Percentiles rank a stretch among this genome's conserved stretches.
Conservation (phyloP, 1,284 basidiomycete species). For the Ceratobasidium sp. region DNA sequence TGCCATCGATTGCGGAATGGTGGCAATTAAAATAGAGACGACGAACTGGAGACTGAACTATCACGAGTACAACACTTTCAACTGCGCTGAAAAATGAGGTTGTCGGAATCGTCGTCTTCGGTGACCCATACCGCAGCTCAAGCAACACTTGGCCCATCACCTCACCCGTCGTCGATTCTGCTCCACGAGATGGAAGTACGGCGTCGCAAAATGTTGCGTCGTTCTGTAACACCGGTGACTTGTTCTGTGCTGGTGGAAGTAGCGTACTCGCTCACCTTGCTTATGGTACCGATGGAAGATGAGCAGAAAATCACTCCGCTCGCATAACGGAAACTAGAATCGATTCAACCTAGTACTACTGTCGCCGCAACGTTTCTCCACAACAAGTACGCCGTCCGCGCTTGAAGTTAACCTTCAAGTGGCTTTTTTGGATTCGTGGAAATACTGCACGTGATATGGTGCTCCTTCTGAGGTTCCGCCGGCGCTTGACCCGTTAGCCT, state of each 20-base stretch:
- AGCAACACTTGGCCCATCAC: conserved; percentile 39
- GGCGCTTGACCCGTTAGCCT: no score
- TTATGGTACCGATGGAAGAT: conserved; percentile 43
- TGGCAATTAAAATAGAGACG: no score
- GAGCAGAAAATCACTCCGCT: not conserved
- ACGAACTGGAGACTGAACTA: no score
- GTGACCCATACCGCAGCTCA: conserved; percentile 33
- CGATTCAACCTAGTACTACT: not conserved
- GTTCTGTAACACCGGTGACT: conserved; percentile 32
- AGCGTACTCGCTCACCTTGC: conserved; percentile 37
- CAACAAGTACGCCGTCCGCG: conserved; percentile 23
- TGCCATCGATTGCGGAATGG: no score
- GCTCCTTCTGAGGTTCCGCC: no score
- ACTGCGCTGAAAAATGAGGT: conserved; percentile 32
- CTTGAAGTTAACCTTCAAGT: not conserved
- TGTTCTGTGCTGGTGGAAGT: conserved; percentile 36
- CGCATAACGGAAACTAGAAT: not conserved
- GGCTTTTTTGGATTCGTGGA: no score
- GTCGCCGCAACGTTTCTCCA: conserved; percentile 35
- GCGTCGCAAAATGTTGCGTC: conserved; percentile 30
- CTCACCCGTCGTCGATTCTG: conserved; percentile 31
- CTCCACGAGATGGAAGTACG: conserved; percentile 32
- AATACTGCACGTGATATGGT: no score
- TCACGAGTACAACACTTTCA: not conserved
- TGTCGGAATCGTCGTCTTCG: conserved; percentile 30